Percentiles rank a stretch among this genome's conserved stretches.
phyloP scores from a whole-genome alignment of 768 basidiomycete species.

The Lepiota venenata region DNA sequence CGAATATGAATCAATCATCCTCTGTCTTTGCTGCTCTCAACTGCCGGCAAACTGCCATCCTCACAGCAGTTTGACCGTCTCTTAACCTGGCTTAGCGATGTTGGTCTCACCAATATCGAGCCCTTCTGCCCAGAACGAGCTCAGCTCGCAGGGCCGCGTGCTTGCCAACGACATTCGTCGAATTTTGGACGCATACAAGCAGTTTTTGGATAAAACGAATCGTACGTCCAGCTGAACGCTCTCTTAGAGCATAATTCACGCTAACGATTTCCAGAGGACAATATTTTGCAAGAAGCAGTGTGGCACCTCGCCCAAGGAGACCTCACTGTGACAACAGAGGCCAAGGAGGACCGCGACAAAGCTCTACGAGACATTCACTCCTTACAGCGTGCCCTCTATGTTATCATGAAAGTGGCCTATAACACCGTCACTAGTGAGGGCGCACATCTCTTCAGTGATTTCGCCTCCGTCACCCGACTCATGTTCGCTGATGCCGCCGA shows the following conservation, averaged over 20 bases:
- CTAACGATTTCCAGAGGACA: slow-evolving; percentile 43
- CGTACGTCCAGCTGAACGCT: slow-evolving; percentile 26
- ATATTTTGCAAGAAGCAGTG: slow-evolving; percentile 60
- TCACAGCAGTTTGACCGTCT: slow-evolving; percentile 51
- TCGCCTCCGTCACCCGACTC: slow-evolving; percentile 61
- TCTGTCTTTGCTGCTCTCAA: slow-evolving; percentile 65
- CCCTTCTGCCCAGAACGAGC: slow-evolving; percentile 33
- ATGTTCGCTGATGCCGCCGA: slow-evolving; percentile 68
- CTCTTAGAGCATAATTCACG: neutral
- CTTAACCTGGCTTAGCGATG: slow-evolving; percentile 53
- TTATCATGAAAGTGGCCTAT: slow-evolving; percentile 51
- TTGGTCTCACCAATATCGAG: slow-evolving; percentile 45
- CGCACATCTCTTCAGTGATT: slow-evolving; percentile 51
- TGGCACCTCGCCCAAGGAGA: slow-evolving; percentile 64
- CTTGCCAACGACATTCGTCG: slow-evolving; percentile 48
- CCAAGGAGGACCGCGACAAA: slow-evolving; percentile 37
- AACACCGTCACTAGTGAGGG: slow-evolving; percentile 51
- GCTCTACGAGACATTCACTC: slow-evolving; percentile 47
- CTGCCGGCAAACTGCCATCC: slow-evolving; percentile 67
- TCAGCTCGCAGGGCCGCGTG: slow-evolving; percentile 53
- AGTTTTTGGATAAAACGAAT: slow-evolving; percentile 54
- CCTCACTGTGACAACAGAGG: slow-evolving; percentile 32
- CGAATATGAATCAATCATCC: slow-evolving; percentile 60
- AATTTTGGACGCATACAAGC: slow-evolving; percentile 57
- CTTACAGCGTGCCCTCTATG: slow-evolving; percentile 46